These are phyloP conservation scores for Aegilops sharonensis DNA, from an alignment of 176 grass and related monocot genomes.

Conservation along the genomic window DNA sequence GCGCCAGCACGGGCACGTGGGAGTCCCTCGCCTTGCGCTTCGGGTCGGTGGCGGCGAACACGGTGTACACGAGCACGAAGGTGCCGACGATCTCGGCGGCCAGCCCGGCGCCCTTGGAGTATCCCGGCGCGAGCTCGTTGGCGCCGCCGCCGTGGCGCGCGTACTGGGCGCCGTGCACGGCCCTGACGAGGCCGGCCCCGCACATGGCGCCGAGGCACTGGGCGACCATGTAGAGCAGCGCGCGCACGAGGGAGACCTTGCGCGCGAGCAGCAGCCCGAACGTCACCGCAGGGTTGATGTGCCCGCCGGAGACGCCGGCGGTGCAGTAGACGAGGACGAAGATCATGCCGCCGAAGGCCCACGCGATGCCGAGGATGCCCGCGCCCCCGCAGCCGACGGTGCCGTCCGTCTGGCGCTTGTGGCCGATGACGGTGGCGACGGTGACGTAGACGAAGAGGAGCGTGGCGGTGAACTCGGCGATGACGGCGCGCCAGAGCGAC, in stretches of 20 bases:
- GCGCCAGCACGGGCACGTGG: constrained; percentile 52
- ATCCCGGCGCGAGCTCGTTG: constrained; percentile 58
- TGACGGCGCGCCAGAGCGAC: constrained; percentile 38
- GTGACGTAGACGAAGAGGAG: constrained; percentile 38
- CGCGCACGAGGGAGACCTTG: constrained; percentile 39
- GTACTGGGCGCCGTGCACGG: constrained; percentile 21
- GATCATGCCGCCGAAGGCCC: constrained; percentile 92
- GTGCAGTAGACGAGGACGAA: constrained; percentile 97
- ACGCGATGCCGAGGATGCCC: constrained; percentile 75
- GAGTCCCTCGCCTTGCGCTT: constrained; percentile 72
- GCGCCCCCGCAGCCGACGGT: constrained; percentile 43
- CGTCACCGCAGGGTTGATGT: constrained; percentile 92
- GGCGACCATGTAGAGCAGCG: constrained; percentile 31
- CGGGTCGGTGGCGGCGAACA: constrained; percentile 73
- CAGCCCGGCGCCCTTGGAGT: constrained; percentile 52
- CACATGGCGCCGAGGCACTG: constrained; percentile 44
- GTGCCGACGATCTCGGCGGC: constrained; percentile 69
- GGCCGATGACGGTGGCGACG: constrained; percentile 25
- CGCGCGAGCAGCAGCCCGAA: constrained; percentile 39
- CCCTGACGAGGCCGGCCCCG: constrained; percentile 28
- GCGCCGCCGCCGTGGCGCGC: constrained; percentile 52
- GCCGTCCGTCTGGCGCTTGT: not conserved
- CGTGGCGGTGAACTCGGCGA: constrained; percentile 36
- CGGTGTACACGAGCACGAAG: constrained; percentile 77
- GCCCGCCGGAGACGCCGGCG: constrained; percentile 80